Base-by-base conservation (phyloP, 331 rosid species). In the Stylosanthes scabra region DNA sequence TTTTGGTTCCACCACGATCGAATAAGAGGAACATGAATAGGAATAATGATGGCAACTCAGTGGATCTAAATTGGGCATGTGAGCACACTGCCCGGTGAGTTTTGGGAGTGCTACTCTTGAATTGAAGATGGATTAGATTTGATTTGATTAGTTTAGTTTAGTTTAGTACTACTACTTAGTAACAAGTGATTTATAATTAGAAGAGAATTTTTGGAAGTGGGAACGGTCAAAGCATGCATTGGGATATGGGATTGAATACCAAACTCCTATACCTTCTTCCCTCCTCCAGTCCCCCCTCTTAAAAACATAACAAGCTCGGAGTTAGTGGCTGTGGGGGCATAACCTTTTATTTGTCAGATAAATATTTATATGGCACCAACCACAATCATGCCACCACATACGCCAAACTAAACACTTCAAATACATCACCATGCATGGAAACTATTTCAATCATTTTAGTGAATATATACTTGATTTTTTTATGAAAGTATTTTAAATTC, bases 41-140 rank as follows among this genome's bases (percentile, higher is more conserved):
- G 25, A 20, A 20, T 20, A 20, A 20, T 20, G 25, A 1, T 20
- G 25, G 25, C 25, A 20, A 20, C 25, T 20, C 25, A 20, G 25
- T 20, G 25, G 25, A 20, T 69, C 44, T 49, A 74, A 66, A 42
- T 29, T 46, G 71, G 49, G 71, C 88, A 88, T 81, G 88, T 88
- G 93, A 83, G 88, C 87, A 83, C 90, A 76, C 83, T 86, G 89
- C 87, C 83, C 83, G 40, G 83, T 74, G 78, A 87, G 84, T 72
- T 86, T 85, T 44, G 89, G 83, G 84, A 70, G 83, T 63, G 25
- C 25, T 20, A 20, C 25, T 0, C 25, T 20, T 20, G n/a, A n/a
- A 31, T 31, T 31, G 4, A 31, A 31, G 4, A 5, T 44, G 89
- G 84, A 70, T 80, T 64, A 71, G n/a, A 20, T 20, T 20, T 20